A percentile compares a stretch with the other conserved stretches of the same genome.
Conservation (phyloP, 2,329 filamentous ascomycete genomes). For the Amylocarpus encephaloides region DNA sequence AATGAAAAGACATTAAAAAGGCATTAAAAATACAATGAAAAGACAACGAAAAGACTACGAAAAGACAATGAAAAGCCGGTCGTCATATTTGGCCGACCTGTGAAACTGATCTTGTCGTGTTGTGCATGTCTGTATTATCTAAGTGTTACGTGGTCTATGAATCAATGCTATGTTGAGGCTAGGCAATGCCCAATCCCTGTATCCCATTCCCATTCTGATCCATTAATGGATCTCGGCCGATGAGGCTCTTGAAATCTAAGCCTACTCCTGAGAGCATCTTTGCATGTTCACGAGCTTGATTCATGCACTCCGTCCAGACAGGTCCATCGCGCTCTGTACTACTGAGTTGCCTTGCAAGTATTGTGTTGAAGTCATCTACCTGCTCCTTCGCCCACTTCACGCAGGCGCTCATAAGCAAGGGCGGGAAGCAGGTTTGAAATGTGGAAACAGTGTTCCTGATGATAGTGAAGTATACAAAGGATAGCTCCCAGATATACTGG, state of each 20-base stretch:
- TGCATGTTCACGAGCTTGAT: slow-evolving; percentile 73
- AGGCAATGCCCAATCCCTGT: slow-evolving; percentile 35
- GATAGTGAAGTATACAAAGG: slow-evolving; percentile 90
- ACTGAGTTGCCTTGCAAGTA: slow-evolving; percentile 78
- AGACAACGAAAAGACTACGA: too few species aligned
- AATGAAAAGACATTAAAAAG: too few species aligned
- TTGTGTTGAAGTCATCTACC: slow-evolving; percentile 81
- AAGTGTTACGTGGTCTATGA: too few species aligned
- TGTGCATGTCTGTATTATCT: too few species aligned
- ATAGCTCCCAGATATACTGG: slow-evolving; percentile 89
- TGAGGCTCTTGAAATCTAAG: slow-evolving; percentile 78
- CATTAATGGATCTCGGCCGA: slow-evolving; percentile 50
- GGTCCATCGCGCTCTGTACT: slow-evolving; percentile 71
- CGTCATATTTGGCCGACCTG: too few species aligned
- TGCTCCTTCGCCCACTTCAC: slow-evolving; percentile 98
- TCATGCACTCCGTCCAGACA: slow-evolving; percentile 78
- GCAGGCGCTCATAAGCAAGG: slow-evolving; percentile 83
- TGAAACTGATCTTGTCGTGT: too few species aligned
- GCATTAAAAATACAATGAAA: too few species aligned
- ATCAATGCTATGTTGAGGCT: not conserved
- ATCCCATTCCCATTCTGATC: slow-evolving; percentile 22
- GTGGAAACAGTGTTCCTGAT: slow-evolving; percentile 89
- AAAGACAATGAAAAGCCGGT: too few species aligned
- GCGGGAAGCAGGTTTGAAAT: slow-evolving; percentile 81
- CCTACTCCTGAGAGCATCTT: slow-evolving; percentile 76